Base-by-base conservation (phyloP, 2,329 filamentous ascomycete genomes). In the Trematosphaeria pertusa region DNA sequence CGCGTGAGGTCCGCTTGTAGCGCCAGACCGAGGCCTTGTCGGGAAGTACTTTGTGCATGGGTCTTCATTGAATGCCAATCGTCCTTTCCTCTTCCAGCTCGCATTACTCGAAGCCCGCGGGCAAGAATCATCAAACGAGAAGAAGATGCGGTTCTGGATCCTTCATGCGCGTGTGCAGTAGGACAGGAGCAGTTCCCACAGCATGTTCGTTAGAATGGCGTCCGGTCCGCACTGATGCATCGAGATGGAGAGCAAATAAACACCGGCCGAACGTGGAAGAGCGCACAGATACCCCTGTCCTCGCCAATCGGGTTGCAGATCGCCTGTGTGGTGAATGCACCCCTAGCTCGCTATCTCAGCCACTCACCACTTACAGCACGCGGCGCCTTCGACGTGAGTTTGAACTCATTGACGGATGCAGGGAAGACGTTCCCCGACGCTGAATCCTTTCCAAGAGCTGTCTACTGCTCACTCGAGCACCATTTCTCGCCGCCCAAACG, bases 281-380 rank as follows among this genome's bases (percentile, higher is more conserved):
- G 53, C 43, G 58, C 61, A 57, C 43, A 58, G 53, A 54, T 37
- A 43, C 51, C 46, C 46, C 48, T 46, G 33, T 43, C 38, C 54
- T 69, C 62, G 62, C 67, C 65, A 70, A 69, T 69, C 65, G 59
- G 62, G 42, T 55, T 50, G 56, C 59, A 54, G 52, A 67, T 66
- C 57, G 55, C 37, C 56, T 56, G 48, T 40, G 46, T 52, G 41
- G 52, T 58, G 38, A 53, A 58, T 48, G 33, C 15, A 46, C 39
- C 7, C 58, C 58, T 48, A 58, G 55, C 41, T 54, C 58, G 42
- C 59, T 59, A 64, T 50, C 39, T 43, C 56, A 61, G 61, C 64
- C 64, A 64, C 59, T 51, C 41, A 58, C 51, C 51, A 62, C 52
- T 57, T 53, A 55, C 43, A 53, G 52, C 56, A 43, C 41, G 52